Base-by-base conservation (phyloP, 2,329 filamentous ascomycete genomes). In the Simplicillium sp. region DNA sequence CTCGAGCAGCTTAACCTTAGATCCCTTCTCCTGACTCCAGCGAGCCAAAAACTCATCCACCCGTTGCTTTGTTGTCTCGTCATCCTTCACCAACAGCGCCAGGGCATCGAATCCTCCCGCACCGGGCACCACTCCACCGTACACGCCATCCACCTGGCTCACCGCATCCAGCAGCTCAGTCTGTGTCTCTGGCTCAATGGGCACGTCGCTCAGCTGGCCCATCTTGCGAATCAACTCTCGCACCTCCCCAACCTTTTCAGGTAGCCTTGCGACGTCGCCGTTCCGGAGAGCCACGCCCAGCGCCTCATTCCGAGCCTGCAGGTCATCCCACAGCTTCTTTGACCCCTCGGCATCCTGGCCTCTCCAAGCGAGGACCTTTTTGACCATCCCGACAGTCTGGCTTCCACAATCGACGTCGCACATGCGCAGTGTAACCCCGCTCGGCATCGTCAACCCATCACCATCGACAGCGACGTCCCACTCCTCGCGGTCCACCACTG, bases 321-420 rank as follows among this genome's bases (percentile, higher is more conserved):
- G 64, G 2, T 75, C 68, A 36, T 74, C 72, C 87, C 89, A 97
- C 14, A 96, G 68, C 45, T 61, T 54, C 46, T 77, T 75, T 2
- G 88, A 81, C n/a, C 71, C 75, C 3, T 71, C 70, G 0, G 70
- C 64, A 15, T 87, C 77, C 37, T 73, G 62, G 38, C 76, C 75
- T 39, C 84, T 72, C 92, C 92, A 98, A 28, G 75, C 74, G 3
- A 97, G 71, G 12, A 98, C 86, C 56, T 86, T 77, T 66, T 90
- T 94, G 31, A 96, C 92, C 92, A 98, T 97, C 12, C 87, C 77
- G 0, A 94, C 89, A 7, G 90, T 97, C 66, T 94, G 78, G 37
- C 83, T 90, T 28, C 92, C 92, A 56, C 89, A 95, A 58, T 94
- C 87, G 7, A 98, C 92, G 56, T 98, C 92, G 56, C 88, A 95